These are phyloP conservation scores for Epichloe gansuensis DNA, from an alignment of 2,329 filamentous ascomycete genomes.

Conservation along the genomic window DNA sequence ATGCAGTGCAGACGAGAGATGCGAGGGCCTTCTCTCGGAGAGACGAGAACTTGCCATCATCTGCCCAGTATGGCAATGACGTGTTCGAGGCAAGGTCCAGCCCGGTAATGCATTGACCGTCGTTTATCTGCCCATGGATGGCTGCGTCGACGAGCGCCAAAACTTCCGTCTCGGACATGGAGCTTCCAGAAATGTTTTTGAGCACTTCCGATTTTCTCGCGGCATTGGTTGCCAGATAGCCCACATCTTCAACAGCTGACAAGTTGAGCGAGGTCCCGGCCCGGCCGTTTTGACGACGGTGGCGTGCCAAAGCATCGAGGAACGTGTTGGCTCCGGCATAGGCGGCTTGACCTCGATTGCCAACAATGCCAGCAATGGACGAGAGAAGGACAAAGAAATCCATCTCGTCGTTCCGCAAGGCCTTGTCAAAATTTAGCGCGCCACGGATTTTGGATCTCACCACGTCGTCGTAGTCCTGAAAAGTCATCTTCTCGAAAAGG, in stretches of 20 bases:
- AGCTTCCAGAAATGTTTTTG: constrained; percentile 33
- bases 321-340: constrained; percentile 40
- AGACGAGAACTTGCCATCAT: constrained; percentile 41
- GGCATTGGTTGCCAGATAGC: constrained; percentile 30
- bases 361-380: constrained; percentile 37
- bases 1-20: background rate
- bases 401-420: constrained; percentile 24
- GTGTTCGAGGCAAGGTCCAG: constrained; percentile 27
- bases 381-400: constrained; percentile 46
- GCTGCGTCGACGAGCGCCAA: constrained; percentile 40
- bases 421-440: constrained; percentile 41
- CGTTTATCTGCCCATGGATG: constrained; percentile 30
- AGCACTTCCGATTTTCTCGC: constrained; percentile 32
- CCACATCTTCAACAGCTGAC: constrained; percentile 36
- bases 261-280: constrained; percentile 39
- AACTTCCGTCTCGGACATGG: constrained; percentile 42
- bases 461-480: constrained; percentile 34
- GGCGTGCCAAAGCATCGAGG: constrained; percentile 20
- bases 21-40: constrained; percentile 27
- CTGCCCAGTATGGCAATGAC: constrained; percentile 37
- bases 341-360: constrained; percentile 38
- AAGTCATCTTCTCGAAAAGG: constrained; percentile 41
- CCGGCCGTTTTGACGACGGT: constrained; percentile 27
- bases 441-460: constrained; percentile 40
- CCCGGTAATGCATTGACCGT: constrained; percentile 40